Base-by-base conservation (phyloP, 176 grass and related monocot genomes). In the Triticum turgidum region DNA sequence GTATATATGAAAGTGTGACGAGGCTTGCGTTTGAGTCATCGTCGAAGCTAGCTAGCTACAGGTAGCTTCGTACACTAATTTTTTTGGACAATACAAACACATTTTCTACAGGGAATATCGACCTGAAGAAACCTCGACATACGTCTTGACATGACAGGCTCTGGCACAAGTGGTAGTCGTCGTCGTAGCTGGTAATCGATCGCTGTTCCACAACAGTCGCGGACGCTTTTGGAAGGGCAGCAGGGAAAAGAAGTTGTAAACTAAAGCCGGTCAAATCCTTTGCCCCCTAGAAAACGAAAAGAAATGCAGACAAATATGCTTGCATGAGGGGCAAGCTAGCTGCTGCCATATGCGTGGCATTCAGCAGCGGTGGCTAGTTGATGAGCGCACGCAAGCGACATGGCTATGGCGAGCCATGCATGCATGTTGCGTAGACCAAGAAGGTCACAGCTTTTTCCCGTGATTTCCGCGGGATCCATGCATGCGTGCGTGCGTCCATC, bases 381-480 rank as follows among this genome's bases (percentile, higher is more conserved):
- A 69, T 76, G 47, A 20, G 38, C 47, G 18, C 54, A 63, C 72
- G 76, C 86, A 77, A 88, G 71, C 86, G 68, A 79, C 75, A 9
- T 9, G 39, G 39, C 27, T 59, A 49, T 73, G 5, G 35, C 58
- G 81, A 51, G 59, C 29, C 45, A 34, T 49, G 32, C 59, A 12
- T 47, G 39, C 21, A 13, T 15, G 5, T 12, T 15, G 71, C 71
- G 22, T 29, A 21, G 74, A 41, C 74, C 30, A 68, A 70, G 54
- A 61, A 18, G 3, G 1, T 29, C 17, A 11, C 79, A 77, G 70
- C 62, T 73, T 42, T 73, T 80, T 7, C 63, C 70, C 88, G 79
- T 77, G 83, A 86, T 90, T 86, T 86, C 83, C 88, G 83, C 83
- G 83, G 35, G 83, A 82, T 90, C 78, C 83, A 89, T 88, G 80